Evolutionary conservation across 73 alveolate genomes (phyloP), one percentile per base, ranked within the genome.

Genomic region (Paraurostyla sp.): DNA sequence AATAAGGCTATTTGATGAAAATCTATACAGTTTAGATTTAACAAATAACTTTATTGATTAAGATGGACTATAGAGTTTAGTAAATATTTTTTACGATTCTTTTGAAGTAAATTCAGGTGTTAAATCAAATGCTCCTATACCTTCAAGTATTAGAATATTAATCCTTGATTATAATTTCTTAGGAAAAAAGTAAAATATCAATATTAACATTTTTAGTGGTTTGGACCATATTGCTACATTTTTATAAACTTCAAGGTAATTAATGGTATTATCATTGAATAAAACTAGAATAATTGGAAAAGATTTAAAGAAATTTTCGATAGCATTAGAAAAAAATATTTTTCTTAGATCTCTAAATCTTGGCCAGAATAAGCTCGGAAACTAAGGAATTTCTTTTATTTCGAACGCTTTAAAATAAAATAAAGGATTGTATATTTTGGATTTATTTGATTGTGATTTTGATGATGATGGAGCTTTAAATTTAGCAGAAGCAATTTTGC

Each of bases 391-490:
- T 6, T 58, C 29, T 11, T 48, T 22, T 25, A 16, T 80, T 1
- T n/a, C 83, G 32, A 52, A 58, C 22, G 91, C 95, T 11, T 48
- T 89, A 32, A 62, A 62, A 51, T 25, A n/a, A 33, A 89, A 89
- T 54, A 33, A 45, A 15, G 71, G 76, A 3, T 30, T 89, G 25
- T 22, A 35, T 36, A 4, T 89, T 0, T 38, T 89, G 25, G 95
- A 89, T 65, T 50, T 89, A 42, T 89, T 89, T 41, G 95, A 69
- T 65, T 87, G 86, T 32, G 76, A 82, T 7, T 89, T 89, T 52
- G 92, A 60, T 0, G 92, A 89, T 89, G 95, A 89, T 33, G 95
- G 92, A 22, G 95, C 95, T 1, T 40, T 81, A n/a, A 41, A 46
- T 45, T 38, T 88, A 41, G 89, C 87, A 0, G 91, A 88, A 29